phyloP scores from a whole-genome alignment of 2,329 filamentous ascomycete genomes.

The Hymenoscyphus scutula region DNA sequence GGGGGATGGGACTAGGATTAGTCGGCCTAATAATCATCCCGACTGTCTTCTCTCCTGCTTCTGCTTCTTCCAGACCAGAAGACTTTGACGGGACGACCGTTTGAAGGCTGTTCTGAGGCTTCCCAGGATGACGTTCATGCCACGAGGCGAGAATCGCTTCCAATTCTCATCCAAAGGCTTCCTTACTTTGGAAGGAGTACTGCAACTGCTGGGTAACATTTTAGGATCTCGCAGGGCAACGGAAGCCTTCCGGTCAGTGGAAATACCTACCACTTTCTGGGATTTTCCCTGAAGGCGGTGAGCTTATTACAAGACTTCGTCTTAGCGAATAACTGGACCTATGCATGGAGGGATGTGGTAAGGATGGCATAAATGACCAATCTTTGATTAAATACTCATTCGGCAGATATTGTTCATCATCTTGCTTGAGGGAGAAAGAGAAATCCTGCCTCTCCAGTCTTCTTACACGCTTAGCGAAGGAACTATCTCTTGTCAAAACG shows the following conservation, averaged over 20 bases:
- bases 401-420: too few relatives aligned
- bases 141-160: slow-evolving; percentile 16
- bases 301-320: not conserved
- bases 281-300: not conserved
- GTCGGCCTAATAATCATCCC: slow-evolving; percentile 23
- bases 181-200: not conserved
- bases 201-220: not conserved
- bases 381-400: too few relatives aligned
- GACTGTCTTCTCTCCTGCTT: slow-evolving; percentile 9
- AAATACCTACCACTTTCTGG: not conserved
- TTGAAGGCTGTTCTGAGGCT: slow-evolving; percentile 5
- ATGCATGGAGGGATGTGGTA: not conserved
- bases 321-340: not conserved
- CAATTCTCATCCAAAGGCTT: not conserved
- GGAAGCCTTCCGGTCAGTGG: not conserved
- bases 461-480: too few relatives aligned
- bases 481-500: too few relatives aligned
- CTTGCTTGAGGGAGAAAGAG: too few relatives aligned
- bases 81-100: not conserved
- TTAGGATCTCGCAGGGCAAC: not conserved
- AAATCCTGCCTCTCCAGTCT: too few relatives aligned
- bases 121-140: slow-evolving; percentile 17
- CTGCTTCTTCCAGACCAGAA: not conserved
- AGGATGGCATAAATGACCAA: too few relatives aligned
- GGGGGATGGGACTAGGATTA: not conserved